Conservation (phyloP, 169 alveolate species). For the Amoebophrya sp. region DNA sequence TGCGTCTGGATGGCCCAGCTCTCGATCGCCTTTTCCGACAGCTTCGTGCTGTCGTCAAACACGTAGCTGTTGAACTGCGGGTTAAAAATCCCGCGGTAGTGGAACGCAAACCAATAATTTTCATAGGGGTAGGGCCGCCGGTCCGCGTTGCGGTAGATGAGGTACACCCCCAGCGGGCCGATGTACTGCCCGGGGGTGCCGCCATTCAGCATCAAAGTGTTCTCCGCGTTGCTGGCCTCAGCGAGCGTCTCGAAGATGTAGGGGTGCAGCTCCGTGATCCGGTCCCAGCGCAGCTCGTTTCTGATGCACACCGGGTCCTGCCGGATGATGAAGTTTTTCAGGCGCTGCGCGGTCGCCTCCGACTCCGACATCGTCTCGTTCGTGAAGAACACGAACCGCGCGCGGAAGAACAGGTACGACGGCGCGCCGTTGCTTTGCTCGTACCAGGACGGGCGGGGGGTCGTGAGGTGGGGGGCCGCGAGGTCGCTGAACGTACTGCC, state of each 20-base stretch:
- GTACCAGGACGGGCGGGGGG: background rate
- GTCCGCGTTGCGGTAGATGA: background rate
- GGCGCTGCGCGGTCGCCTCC: background rate
- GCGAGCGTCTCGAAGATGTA: no score
- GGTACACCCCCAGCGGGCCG: background rate
- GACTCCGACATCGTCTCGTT: background rate
- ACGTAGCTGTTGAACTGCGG: no score
- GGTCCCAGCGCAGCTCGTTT: background rate
- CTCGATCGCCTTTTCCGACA: background rate
- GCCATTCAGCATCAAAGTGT: no score
- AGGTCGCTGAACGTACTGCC: background rate
- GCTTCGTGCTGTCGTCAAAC: no score
- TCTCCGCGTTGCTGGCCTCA: no score
- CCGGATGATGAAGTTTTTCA: background rate
- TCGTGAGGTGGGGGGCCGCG: background rate
- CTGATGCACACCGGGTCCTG: background rate
- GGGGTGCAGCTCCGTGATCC: background rate
- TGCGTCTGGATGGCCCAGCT: background rate
- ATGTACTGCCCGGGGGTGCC: no score
- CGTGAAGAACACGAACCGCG: background rate
- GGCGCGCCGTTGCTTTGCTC: background rate
- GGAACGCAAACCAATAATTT: background rate
- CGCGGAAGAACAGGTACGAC: background rate
- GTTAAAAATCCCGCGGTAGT: background rate
- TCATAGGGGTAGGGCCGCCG: background rate